Percentiles rank a stretch among this genome's conserved stretches.
These are phyloP conservation scores for Coniochaeta pulveracea DNA, from an alignment of 2,329 filamentous ascomycete genomes.

Conservation along the genomic window DNA sequence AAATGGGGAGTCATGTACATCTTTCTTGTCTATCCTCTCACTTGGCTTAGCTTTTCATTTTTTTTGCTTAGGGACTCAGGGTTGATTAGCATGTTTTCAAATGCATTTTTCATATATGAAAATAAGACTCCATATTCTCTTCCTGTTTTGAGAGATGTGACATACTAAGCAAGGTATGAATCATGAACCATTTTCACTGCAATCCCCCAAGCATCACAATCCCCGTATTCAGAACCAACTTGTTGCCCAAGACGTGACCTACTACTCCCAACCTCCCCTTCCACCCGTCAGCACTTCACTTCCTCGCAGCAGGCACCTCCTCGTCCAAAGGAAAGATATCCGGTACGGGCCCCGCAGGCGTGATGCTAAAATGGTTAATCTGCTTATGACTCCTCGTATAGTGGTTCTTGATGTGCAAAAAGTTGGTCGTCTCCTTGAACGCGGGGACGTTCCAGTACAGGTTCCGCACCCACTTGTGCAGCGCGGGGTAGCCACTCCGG, in stretches of 20 bases:
- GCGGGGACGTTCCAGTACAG: constrained; percentile 76
- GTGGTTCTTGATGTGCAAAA: constrained; percentile 86
- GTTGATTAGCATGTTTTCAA: too few relatives aligned
- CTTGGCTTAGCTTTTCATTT: too few relatives aligned
- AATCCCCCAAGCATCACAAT: too few relatives aligned
- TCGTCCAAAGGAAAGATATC: constrained; percentile 68
- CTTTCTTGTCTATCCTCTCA: too few relatives aligned
- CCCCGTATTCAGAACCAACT: constrained; percentile 7
- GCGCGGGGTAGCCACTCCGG: constrained; percentile 66
- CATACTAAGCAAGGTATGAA: too few relatives aligned
- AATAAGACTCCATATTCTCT: too few relatives aligned
- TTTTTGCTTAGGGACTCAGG: too few relatives aligned
- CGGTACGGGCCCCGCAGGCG: constrained; percentile 74
- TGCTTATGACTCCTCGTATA: constrained; percentile 51
- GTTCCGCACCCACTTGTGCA: constrained; percentile 72
- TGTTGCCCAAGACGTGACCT: constrained; percentile 7
- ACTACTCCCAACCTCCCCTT: background rate
- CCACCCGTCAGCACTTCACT: constrained; percentile 10
- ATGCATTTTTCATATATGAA: too few relatives aligned
- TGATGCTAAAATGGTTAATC: constrained; percentile 63
- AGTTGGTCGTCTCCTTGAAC: constrained; percentile 76
- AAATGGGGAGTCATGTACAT: too few relatives aligned
- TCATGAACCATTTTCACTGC: too few relatives aligned
- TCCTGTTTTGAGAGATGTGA: too few relatives aligned
- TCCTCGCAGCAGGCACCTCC: constrained; percentile 58